These are phyloP conservation scores for Claviceps purpurea DNA, from an alignment of 2,329 filamentous ascomycete species.

Conservation along the genomic window DNA sequence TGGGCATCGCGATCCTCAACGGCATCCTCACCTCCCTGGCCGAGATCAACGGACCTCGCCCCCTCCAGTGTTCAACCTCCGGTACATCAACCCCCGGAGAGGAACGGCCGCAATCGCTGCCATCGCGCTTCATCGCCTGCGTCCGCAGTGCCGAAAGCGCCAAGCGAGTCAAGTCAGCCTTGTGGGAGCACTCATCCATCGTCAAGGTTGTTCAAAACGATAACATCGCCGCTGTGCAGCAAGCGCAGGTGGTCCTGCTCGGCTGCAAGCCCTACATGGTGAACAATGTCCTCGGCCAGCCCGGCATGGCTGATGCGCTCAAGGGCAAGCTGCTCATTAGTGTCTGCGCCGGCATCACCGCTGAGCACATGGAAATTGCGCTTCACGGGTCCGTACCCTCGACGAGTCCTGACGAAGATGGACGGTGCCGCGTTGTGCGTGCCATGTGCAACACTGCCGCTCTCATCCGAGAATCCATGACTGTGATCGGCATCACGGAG, in stretches of 20 bases:
- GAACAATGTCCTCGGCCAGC: conserved; percentile 49
- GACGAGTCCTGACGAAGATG: conserved; percentile 30
- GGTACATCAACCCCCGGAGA: conserved; percentile 30
- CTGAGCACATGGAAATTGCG: conserved; percentile 50
- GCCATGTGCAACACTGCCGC: conserved; percentile 80
- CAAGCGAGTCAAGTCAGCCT: conserved; percentile 51
- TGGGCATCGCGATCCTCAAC: conserved; percentile 73
- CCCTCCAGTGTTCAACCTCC: conserved; percentile 28
- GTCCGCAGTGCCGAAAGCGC: conserved; percentile 58
- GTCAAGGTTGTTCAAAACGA: conserved; percentile 58
- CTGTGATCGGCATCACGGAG: conserved; percentile 53
- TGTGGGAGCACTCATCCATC: conserved; percentile 47
- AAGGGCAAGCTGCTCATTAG: conserved; percentile 69
- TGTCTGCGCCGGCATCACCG: conserved; percentile 66
- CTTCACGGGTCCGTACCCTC: conserved; percentile 43
- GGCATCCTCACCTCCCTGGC: conserved; percentile 63
- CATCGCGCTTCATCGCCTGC: conserved; percentile 68
- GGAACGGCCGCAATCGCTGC: conserved; percentile 44
- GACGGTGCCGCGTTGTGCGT: conserved; percentile 52
- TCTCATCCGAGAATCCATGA: conserved; percentile 70
- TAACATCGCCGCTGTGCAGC: conserved; percentile 52
- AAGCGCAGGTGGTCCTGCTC: conserved; percentile 62
- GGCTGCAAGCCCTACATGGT: conserved; percentile 72
- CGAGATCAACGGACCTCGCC: conserved; percentile 33
- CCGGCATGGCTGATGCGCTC: conserved; percentile 60